Conservation (phyloP, 306 rosid species). For the Fagus sylvatica region DNA sequence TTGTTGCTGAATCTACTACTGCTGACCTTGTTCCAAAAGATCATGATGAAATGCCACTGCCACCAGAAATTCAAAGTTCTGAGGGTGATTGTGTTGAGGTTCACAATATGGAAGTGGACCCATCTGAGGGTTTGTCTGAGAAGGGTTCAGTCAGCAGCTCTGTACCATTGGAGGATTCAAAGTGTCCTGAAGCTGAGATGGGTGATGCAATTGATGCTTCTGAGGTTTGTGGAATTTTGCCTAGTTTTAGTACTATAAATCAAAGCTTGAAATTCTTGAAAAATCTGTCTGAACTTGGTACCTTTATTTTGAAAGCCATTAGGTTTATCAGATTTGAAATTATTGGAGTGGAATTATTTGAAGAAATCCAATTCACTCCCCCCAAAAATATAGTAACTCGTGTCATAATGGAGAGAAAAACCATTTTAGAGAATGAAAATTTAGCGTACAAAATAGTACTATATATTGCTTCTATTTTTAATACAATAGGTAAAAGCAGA, state of each 20-base stretch:
- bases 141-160: slow-evolving; percentile 10
- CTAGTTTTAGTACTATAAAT: not conserved
- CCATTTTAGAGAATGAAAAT: not conserved
- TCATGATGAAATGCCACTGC: slow-evolving; percentile 7
- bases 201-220: slow-evolving; percentile 23
- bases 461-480: not conserved
- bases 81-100: slow-evolving; percentile 15
- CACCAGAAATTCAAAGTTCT: slow-evolving; percentile 11
- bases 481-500: not conserved
- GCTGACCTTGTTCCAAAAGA: slow-evolving; percentile 19
- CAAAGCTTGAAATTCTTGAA: not conserved
- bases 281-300: not conserved
- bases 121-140: slow-evolving; percentile 24
- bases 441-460: not conserved
- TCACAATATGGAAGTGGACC: slow-evolving; percentile 33
- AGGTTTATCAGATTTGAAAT: not conserved
- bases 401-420: not conserved
- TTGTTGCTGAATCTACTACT: slow-evolving; percentile 1
- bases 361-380: slow-evolving; percentile 10
- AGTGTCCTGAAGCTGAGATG: slow-evolving; percentile 15
- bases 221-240: slow-evolving; percentile 32
- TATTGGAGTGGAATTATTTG: not conserved
- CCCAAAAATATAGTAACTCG: not conserved
- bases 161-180: slow-evolving; percentile 12
- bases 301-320: not conserved